Base-by-base conservation (phyloP, 768 basidiomycete species). In the Pulveroboletus frians region DNA sequence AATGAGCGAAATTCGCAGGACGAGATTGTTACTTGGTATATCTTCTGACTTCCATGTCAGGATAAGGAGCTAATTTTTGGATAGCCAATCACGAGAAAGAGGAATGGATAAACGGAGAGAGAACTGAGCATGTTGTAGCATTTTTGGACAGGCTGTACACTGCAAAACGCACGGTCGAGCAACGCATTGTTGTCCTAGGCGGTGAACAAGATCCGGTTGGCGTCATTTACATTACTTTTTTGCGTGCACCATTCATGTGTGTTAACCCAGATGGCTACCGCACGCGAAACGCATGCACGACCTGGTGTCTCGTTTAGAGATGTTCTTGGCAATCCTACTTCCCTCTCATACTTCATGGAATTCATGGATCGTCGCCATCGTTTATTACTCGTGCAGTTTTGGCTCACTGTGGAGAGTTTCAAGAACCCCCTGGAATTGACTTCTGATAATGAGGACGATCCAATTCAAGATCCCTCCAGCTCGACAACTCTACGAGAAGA, bases 331-430 rank as follows among this genome's bases (percentile, higher is more conserved):
- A 93, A 92, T 57, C 94, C 95, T 0, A 86, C 83, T 32, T 92
- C 92, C 0, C 77, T 98, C 3, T 92, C 90, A 2, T 95, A 96
- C 65, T 90, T 95, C 71, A 93, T 97, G 85, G 96, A 99, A 71
- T 96, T 91, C 59, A 94, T 97, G 91, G 96, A 98, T 57, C 80
- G 96, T 13, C 80, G 88, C 8, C 77, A 83, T 51, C 81, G 87
- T 27, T 88, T 93, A 11, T 62, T 90, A 11, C 80, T 92, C 9
- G 91, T 96, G 3, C 95, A 98, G 55, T 99, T 97, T 69, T 98
- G 95, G 95, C 74, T 98, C 1, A 92, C 92, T 0, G 90, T 97
- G 3, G 93, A 99, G 70, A 92, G 91, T 50, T 95, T 98, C 77
- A 97, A 97, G 71, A 92, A 95, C 57, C 96, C 96, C 1, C 70